Percentiles rank a stretch among this genome's conserved stretches.
phyloP scores from a whole-genome alignment of 2,329 filamentous ascomycete genomes.

The Aureobasidium sp. region DNA sequence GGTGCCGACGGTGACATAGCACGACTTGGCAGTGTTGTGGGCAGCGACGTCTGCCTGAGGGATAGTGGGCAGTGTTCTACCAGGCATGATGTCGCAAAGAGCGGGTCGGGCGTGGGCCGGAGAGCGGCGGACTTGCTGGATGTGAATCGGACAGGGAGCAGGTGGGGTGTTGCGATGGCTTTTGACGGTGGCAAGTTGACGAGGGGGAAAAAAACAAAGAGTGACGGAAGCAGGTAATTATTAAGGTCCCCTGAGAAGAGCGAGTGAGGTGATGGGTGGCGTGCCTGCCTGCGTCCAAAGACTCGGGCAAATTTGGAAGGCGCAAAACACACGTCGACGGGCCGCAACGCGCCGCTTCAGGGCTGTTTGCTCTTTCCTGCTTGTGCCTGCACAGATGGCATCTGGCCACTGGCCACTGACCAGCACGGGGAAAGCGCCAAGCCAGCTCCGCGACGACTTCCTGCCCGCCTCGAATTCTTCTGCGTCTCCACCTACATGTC shows the following conservation, averaged over 20 bases:
- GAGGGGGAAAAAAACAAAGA: neutral
- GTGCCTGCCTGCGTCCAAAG: neutral
- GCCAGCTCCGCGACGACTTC: neutral
- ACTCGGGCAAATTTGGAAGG: constrained; percentile 4
- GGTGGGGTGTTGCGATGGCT: neutral
- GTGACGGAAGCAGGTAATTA: neutral
- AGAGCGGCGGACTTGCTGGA: neutral
- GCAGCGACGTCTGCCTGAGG: constrained; percentile 71
- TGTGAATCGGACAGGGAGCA: neutral
- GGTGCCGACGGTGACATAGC: constrained; percentile 82
- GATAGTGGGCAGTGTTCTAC: constrained; percentile 74
- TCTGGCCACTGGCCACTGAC: no score
- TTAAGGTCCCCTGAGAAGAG: constrained; percentile 2
- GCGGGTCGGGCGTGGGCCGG: neutral
- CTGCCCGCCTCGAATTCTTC: neutral
- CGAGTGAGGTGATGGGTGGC: constrained; percentile 10
- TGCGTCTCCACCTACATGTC: neutral
- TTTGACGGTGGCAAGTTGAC: neutral
- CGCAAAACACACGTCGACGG: neutral
- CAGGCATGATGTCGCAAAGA: constrained; percentile 54
- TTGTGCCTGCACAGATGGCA: neutral
- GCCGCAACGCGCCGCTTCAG: neutral
- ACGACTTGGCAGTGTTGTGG: constrained; percentile 74
- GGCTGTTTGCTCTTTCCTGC: neutral
- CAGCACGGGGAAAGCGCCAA: no score